Base-by-base conservation (phyloP, 169 alveolate species). In the Plasmodium fragile region DNA sequence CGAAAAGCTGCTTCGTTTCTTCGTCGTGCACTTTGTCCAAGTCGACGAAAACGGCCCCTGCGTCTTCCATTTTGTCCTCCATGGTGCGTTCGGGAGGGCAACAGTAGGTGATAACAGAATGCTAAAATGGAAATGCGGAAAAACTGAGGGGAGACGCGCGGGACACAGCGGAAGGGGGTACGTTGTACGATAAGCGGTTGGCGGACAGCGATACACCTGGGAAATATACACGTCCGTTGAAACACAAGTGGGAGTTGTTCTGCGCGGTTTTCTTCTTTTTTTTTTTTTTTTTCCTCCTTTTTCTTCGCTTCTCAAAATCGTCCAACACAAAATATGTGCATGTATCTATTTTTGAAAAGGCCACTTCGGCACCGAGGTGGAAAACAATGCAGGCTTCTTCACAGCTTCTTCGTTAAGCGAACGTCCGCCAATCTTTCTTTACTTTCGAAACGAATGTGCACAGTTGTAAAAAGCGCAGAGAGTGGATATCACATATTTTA, bases 1-100 rank as follows among this genome's bases (percentile, higher is more conserved):
- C 97, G 84, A 95, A 96, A 82, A 90, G 82, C 52, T 95, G 97
- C 2, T 94, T 89, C 7, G 84, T 93, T 52, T 87, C 96, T 11
- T 82, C 77, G 52, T 90, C 92, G 53, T 75, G 81, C 55, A 59
- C 96, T 41, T 72, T 84, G 11, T 84, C 83, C 30, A 84, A 13
- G 43, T 84, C 92, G 43, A 25, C 83, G 79, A 84, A 84, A 75
- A 52, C 79, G 28, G 53, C 49, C 11, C 92, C 78, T 4, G 83
- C 92, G 28, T 84, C 92, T 84, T 84, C 92, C 8, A 84, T 28
- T 73, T 84, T 84, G 32, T 84, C 82, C 18, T 84, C 92, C 83
- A 84, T 59, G 39, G 75, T 65, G 39, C 75, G 30, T 65, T 59
- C 28, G 13, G 34, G 11, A 0, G 75, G 25, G 73, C 1, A 18